Base-by-base conservation (phyloP, 129 eudicot genomes). In the Flaveria trinervia region DNA sequence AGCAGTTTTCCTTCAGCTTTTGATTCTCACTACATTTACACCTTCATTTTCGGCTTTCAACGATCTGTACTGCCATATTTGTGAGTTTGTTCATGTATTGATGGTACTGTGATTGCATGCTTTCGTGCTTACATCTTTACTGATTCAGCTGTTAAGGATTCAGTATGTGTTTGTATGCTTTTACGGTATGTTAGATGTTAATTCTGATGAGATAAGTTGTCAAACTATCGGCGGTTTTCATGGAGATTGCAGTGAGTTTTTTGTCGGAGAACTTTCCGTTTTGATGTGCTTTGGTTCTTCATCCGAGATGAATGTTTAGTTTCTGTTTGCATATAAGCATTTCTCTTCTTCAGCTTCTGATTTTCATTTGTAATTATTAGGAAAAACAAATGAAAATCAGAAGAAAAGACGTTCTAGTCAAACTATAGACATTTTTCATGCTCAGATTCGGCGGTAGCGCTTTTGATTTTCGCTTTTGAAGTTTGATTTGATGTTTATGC, bases 391-490 rank as follows among this genome's bases (percentile, higher is more conserved):
- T 23, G 26, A 23, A 23, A 23, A 23, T 23, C 26, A 61, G 67
- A 52, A 54, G 79, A 80, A n/a, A 73, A 5, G 79, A 65, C 79
- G 9, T n/a, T 73, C 28, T 55, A 73, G 84, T 80, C 84, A 80
- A 80, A 80, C 79, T 44, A 57, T 64, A 65, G 75, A 30, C 30
- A 49, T 45, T 72, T 51, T 71, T 76, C 22, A 36, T 52, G 62
- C 17, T 65, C 43, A 76, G 70, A 80, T 80, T 80, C 84, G 79
- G 79, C 84, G 84, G 84, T 55, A 80, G 62, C 45, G 77, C 43
- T 49, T 78, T 78, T 70, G n/a, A 26, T 68, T 77, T 43, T 56
- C 17, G 36, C 41, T 12, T 18, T 49, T 79, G 71, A 48, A 57
- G 51, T 9, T 73, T 66, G 79, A 80, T 72, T 65, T 73, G 79